Evolutionary conservation across 2,329 filamentous ascomycete genomes (phyloP).

Genomic region (Sporothrix brasiliensis): DNA sequence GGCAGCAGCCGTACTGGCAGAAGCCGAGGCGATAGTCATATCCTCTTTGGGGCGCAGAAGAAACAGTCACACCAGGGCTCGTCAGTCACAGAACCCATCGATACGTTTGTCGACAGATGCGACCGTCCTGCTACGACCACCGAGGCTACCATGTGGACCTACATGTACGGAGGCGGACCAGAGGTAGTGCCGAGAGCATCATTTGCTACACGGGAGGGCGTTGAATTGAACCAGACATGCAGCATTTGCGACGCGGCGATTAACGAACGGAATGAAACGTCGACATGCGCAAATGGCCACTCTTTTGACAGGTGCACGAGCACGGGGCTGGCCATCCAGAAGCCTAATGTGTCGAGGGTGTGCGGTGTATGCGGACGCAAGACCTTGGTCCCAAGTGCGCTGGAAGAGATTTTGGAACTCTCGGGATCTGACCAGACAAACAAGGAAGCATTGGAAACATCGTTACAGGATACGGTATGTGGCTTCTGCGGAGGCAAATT

Average conservation of each 20-base stretch:
- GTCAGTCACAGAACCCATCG: not conserved
- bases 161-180: conserved; percentile 60
- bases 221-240: conserved; percentile 48
- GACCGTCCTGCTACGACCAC: conserved; percentile 37
- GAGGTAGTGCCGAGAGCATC: conserved; percentile 45
- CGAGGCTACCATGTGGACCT: conserved; percentile 60
- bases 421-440: conserved; percentile 33
- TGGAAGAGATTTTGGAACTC: conserved; percentile 42
- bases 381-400: conserved; percentile 51
- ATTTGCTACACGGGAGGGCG: conserved; percentile 24
- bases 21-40: conserved; percentile 44
- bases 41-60: conserved; percentile 44
- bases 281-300: conserved; percentile 45
- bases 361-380: conserved; percentile 60
- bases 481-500: conserved; percentile 46
- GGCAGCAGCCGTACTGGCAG: conserved; percentile 50
- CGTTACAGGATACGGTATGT: conserved; percentile 40
- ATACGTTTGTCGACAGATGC: not conserved
- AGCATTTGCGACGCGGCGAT: conserved; percentile 49
- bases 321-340: conserved; percentile 58
- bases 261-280: conserved; percentile 11
- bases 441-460: conserved; percentile 28
- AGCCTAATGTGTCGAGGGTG: conserved; percentile 56
- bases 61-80: conserved; percentile 22
- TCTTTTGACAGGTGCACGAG: conserved; percentile 56